These are phyloP conservation scores for Cichorium intybus DNA, from an alignment of 140 eudicot genomes.

Conservation along the genomic window DNA sequence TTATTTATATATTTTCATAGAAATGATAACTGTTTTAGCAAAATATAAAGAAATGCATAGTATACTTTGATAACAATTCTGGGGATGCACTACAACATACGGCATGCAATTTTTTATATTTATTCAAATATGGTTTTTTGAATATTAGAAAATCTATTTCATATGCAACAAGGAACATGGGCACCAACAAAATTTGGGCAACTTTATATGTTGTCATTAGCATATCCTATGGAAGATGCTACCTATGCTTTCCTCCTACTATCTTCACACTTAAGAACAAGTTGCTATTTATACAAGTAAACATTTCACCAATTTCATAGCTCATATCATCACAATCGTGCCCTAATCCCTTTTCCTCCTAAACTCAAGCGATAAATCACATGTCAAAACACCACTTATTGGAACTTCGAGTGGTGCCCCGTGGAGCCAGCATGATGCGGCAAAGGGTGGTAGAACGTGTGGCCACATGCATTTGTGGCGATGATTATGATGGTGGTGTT, in stretches of 20 bases:
- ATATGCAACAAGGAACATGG: slow-evolving; percentile 26
- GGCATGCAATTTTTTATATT: background rate
- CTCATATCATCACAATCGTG: background rate
- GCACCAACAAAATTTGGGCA: slow-evolving; percentile 21
- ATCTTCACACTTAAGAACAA: slow-evolving; percentile 12
- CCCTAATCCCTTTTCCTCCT: slow-evolving; percentile 7
- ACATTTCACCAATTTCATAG: slow-evolving; percentile 17
- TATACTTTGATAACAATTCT: background rate
- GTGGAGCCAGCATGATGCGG: slow-evolving; percentile 7
- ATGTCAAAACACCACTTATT: background rate
- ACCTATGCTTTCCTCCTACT: slow-evolving; percentile 27
- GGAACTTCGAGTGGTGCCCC: background rate
- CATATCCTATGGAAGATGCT: slow-evolving; percentile 43
- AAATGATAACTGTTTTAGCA: background rate
- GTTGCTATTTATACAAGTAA: slow-evolving; percentile 27
- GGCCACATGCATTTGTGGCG: background rate
- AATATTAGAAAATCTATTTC: background rate
- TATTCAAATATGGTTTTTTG: background rate
- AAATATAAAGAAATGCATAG: background rate
- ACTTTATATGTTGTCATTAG: slow-evolving; percentile 29
- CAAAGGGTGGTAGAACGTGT: background rate
- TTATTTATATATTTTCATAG: background rate
- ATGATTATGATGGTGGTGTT: slow-evolving; percentile 15
- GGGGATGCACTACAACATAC: background rate
- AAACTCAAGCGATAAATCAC: slow-evolving; percentile 18